Evolutionary conservation across 805 yeast species (phyloP).

Genomic region (Hanseniaspora occidentalis): DNA sequence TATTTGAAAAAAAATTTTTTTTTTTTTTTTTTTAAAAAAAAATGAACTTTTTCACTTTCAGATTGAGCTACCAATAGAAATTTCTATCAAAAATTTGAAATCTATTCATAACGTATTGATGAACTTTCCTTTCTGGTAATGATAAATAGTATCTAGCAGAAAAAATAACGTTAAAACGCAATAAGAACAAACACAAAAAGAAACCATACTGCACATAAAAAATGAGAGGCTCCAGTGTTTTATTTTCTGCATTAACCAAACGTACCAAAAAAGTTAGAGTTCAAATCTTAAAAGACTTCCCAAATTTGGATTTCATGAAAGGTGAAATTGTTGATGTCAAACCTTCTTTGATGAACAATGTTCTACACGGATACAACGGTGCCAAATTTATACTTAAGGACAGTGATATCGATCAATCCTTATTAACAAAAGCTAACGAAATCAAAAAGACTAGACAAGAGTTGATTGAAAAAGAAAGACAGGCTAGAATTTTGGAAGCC

Average conservation of each 20-base stretch:
- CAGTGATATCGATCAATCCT: conserved; percentile 13
- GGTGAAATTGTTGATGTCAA: conserved; percentile 69
- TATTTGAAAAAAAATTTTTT: too few species aligned
- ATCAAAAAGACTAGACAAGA: conserved; percentile 2
- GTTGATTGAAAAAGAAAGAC: conserved; percentile 1
- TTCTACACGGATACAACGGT: conserved; percentile 54
- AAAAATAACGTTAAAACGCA: neutral
- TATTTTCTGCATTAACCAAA: conserved; percentile 36
- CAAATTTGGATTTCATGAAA: conserved; percentile 40
- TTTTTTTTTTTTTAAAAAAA: too few species aligned
- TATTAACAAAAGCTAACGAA: conserved; percentile 5
- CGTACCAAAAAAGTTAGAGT: conserved; percentile 49
- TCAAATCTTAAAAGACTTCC: conserved; percentile 61
- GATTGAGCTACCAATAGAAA: too few species aligned
- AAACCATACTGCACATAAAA: neutral
- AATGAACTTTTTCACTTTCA: too few species aligned
- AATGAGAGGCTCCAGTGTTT: conserved; percentile 22
- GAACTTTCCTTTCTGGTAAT: too few species aligned
- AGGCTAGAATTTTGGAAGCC: neutral
- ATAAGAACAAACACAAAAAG: neutral
- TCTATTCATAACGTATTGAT: too few species aligned
- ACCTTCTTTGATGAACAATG: conserved; percentile 76
- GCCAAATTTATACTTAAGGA: conserved; percentile 51
- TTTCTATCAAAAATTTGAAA: too few species aligned
- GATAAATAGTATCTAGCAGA: too few species aligned